Evolutionary conservation across 2,329 filamentous ascomycete genomes (phyloP), one percentile per base, ranked within the genome.

Genomic region (Colletotrichum cordylinicola): DNA sequence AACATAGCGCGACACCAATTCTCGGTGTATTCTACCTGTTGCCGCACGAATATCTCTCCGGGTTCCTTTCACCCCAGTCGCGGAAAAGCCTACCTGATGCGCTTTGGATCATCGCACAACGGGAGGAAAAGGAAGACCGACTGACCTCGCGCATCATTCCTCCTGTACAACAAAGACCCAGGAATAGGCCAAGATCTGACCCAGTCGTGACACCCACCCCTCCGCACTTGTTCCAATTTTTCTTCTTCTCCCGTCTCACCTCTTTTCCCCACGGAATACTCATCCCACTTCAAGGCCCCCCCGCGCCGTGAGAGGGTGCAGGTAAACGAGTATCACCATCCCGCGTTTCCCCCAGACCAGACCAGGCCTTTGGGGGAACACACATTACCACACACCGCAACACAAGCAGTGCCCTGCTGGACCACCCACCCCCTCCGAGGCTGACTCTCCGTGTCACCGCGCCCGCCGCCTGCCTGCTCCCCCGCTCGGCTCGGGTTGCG

Each of bases 151-250:
- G 64, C 64, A 31, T 75, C 37, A 52, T 58, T 37, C 35, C 33
- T 48, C 27, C 58, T 15, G 70, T 69, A 24, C 21, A 13, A 60
- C 58, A 16, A 61, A 43, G 27, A n/a, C 48, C 73, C 48, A 58
- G 64, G 31, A 62, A 75, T 65, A 75, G 70, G 52, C 56, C 64
- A 64, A 69, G 33, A 56, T 75, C 64, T 69, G 73, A 69, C 56
- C 70, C 33, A 64, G 24, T 65, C n/a, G 64, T 73, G 33, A 52
- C 48, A 64, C 64, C 24, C n/a, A 37, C n/a, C 35, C 71, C 60
- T 70, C 52, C 18, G 6, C 52, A 24, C 21, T 27, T 43, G 9
- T 60, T 64, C 43, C 64, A 66, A 31, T 60, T 61, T 48, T 29
- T 65, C 64, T 15, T 55, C 16, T 58, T 72, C 8, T 18, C 67